Conservation (phyloP, 148 eudicot genomes). For the Rhododendron mucronatum region DNA sequence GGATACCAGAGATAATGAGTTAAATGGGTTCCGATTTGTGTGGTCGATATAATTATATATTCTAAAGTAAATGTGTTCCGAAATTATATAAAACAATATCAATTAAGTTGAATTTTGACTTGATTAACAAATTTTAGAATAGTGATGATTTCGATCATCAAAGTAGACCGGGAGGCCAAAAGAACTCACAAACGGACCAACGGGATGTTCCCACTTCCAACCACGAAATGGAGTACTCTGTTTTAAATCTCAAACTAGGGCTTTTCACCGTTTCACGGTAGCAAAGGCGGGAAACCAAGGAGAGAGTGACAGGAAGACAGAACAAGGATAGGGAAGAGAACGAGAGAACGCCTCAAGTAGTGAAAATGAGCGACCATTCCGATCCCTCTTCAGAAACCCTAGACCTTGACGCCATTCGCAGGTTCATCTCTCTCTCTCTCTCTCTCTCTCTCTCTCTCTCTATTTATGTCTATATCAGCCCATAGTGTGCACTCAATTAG, state of each 20-base stretch:
- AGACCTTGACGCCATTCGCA: conserved; percentile 30
- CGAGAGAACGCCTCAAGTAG: background rate
- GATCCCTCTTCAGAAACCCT: background rate
- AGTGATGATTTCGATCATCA: too few species aligned
- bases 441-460: background rate
- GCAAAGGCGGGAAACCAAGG: background rate
- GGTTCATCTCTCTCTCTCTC: conserved; percentile 11
- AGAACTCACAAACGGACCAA: too few species aligned
- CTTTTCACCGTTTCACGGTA: background rate
- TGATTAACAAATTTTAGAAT: too few species aligned
- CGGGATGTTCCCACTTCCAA: too few species aligned
- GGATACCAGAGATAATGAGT: too few species aligned
- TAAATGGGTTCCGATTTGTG: too few species aligned
- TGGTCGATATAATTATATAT: too few species aligned
- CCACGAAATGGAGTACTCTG: too few species aligned
- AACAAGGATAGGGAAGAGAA: background rate
- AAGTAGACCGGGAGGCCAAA: too few species aligned
- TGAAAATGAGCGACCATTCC: conserved; percentile 3
- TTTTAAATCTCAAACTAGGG: background rate
- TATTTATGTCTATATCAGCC: background rate
- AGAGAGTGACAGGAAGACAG: background rate
- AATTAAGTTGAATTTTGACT: too few species aligned
- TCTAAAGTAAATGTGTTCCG: too few species aligned
- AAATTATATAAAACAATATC: too few species aligned
- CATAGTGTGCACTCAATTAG: background rate